Conservation (phyloP, 2,329 filamentous ascomycete genomes). For the Aspergillus sp. region DNA sequence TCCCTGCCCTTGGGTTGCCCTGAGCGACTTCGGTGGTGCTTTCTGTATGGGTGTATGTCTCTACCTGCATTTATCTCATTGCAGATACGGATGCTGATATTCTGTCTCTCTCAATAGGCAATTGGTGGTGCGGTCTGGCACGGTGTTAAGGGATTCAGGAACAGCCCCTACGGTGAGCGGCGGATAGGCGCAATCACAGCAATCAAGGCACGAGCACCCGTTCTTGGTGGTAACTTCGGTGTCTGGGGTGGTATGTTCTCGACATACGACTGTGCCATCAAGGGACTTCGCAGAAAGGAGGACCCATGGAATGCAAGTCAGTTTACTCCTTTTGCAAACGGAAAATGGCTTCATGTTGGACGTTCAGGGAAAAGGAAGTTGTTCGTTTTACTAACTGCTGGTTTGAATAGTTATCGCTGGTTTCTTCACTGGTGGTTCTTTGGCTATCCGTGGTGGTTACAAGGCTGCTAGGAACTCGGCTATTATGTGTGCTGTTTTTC, state of each 20-base stretch:
- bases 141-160: conserved; percentile 90
- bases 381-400: not conserved
- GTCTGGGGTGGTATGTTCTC: conserved; percentile 96
- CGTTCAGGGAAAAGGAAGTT: not conserved
- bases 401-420: conserved; percentile 65
- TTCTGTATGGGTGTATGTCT: conserved; percentile 87
- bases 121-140: conserved; percentile 87
- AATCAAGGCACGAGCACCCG: conserved; percentile 93
- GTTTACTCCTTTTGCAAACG: conserved; percentile 18
- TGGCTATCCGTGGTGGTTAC: conserved; percentile 85
- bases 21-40: conserved; percentile 96
- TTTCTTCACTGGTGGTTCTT: conserved; percentile 88
- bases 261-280: conserved; percentile 93
- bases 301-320: conserved; percentile 89
- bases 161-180: conserved; percentile 85
- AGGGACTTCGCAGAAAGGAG: conserved; percentile 91
- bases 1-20: conserved; percentile 91
- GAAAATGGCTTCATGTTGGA: not conserved
- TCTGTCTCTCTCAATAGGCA: conserved; percentile 42
- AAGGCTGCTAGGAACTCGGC: conserved; percentile 91
- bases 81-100: conserved; percentile 14
- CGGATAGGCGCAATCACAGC: conserved; percentile 93
- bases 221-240: conserved; percentile 95
- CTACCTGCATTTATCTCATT: conserved; percentile 12
- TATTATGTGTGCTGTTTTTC: conserved; percentile 87